Evolutionary conservation across 1,284 basidiomycete genomes (phyloP).

Genomic region (Bondarzewia mesenterica): DNA sequence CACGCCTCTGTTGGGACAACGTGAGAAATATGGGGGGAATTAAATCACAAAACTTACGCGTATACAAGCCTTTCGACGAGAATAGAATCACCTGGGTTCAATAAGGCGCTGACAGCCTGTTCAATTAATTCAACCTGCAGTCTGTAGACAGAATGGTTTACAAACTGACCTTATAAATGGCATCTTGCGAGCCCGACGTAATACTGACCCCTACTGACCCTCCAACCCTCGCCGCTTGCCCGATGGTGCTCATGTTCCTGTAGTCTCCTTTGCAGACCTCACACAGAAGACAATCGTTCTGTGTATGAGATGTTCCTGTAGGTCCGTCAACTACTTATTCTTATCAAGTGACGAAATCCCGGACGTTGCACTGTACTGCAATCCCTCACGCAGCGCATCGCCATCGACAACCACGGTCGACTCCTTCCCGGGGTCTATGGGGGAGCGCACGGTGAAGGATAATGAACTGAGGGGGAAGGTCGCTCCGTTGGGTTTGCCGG

Average conservation of each 20-base stretch:
- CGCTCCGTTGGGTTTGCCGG: conserved; percentile 80
- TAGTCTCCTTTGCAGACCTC: no score
- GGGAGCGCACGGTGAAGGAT: conserved; percentile 45
- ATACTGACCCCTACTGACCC: conserved; percentile 68
- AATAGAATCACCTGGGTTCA: conserved; percentile 78
- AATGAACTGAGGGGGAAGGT: conserved; percentile 87
- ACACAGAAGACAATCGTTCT: no score
- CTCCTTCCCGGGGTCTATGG: conserved; percentile 34
- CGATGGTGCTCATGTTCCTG: conserved; percentile 62
- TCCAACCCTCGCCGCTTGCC: conserved; percentile 54
- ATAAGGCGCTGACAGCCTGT: conserved; percentile 48
- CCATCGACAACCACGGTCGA: conserved; percentile 45
- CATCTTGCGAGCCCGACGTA: conserved; percentile 42
- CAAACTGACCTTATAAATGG: conserved; percentile 56
- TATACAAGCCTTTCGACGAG: conserved; percentile 86
- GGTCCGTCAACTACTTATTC: conserved; percentile 50
- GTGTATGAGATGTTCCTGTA: no score
- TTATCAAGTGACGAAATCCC: conserved; percentile 53
- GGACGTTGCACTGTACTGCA: conserved; percentile 76
- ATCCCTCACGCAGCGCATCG: conserved; percentile 47
- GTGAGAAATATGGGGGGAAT: not conserved
- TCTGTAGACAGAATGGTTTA: not conserved
- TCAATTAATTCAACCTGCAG: not conserved
- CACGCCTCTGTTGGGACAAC: conserved; percentile 38
- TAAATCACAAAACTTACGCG: conserved; percentile 40